Conservation (phyloP, 176 grass and related monocot genomes). For the Zoysia pacifica region DNA sequence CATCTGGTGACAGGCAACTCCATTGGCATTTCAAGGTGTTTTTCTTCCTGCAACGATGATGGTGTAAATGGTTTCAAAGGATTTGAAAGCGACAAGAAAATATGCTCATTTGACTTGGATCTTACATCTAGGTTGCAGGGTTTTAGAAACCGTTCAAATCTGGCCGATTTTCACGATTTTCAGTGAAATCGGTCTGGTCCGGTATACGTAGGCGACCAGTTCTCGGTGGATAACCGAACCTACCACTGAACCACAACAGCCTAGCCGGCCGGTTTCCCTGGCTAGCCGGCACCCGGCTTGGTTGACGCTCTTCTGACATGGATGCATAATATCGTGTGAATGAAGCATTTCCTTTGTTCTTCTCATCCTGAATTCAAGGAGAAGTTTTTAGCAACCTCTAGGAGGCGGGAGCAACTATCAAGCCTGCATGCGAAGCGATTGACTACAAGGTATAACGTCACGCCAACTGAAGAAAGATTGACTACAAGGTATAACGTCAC, state of each 20-base stretch:
- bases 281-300: too few relatives aligned
- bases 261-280: too few relatives aligned
- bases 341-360: slow-evolving; percentile 30
- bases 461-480: background rate
- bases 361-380: slow-evolving; percentile 62
- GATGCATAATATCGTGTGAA: slow-evolving; percentile 67
- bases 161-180: too few relatives aligned
- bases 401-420: background rate
- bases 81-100: background rate
- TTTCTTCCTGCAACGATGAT: slow-evolving; percentile 27
- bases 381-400: slow-evolving; percentile 8
- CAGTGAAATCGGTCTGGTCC: too few relatives aligned
- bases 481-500: background rate
- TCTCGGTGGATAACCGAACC: too few relatives aligned
- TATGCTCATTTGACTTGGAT: background rate
- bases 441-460: slow-evolving; percentile 1
- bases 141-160: too few relatives aligned
- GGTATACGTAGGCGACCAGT: too few relatives aligned
- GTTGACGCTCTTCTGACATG: slow-evolving; percentile 44
- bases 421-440: background rate
- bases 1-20: background rate
- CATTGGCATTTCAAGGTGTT: background rate
- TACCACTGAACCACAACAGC: too few relatives aligned
- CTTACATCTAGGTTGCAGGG: slow-evolving; percentile 26
- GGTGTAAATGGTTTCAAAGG: background rate